Evolutionary conservation across 2,329 filamentous ascomycete species (phyloP).

Genomic region (Calonectria hawksworthii): DNA sequence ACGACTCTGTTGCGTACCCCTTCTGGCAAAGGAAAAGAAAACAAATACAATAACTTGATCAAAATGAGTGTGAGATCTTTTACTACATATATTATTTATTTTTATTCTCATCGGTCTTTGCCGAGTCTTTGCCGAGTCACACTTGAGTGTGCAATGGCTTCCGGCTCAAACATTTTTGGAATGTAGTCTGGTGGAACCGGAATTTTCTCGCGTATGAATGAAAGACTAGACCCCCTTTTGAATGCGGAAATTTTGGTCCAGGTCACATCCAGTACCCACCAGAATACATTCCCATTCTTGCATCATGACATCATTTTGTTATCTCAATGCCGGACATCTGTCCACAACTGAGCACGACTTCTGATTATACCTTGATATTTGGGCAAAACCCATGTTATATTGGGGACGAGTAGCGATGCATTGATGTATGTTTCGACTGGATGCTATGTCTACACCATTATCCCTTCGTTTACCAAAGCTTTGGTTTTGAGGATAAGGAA

Average conservation of each 20-base stretch:
- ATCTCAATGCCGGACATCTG: not conserved
- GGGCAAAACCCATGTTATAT: not conserved
- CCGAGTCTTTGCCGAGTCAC: too few species aligned
- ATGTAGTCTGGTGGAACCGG: not conserved
- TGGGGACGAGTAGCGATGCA: accelerated
- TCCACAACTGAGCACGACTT: not conserved
- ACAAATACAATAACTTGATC: too few species aligned
- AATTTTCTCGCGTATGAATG: not conserved
- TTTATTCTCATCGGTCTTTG: too few species aligned
- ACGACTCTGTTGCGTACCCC: too few species aligned
- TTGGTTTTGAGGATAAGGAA: not conserved
- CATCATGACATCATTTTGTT: not conserved
- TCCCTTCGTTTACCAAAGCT: not conserved
- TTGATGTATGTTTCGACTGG: not conserved
- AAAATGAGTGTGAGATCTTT: too few species aligned
- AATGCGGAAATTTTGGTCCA: not conserved
- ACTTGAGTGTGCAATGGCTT: not conserved
- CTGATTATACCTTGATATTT: not conserved
- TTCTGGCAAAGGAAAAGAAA: too few species aligned
- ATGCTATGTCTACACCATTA: not conserved
- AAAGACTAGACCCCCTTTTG: not conserved
- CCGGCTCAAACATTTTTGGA: not conserved
- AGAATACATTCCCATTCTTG: not conserved
- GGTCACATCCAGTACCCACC: not conserved
- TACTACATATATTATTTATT: too few species aligned